Conservation (phyloP, 2,329 filamentous ascomycete genomes). For the Rasamsonia emersonii region DNA sequence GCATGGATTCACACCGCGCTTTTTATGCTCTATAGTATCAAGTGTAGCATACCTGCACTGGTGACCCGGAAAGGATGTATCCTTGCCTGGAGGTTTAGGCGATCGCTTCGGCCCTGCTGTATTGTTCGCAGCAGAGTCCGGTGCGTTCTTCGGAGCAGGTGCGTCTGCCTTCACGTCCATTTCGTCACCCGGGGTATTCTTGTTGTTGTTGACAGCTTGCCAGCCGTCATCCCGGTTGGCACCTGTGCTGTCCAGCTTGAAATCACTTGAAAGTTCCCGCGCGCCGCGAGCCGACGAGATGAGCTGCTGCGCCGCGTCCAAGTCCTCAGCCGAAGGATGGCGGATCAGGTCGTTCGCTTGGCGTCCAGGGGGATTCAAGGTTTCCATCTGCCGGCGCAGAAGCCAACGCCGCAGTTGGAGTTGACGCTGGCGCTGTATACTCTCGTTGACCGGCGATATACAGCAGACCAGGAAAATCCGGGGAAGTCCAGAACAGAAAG, state of each 20-base stretch:
- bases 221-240: conserved; percentile 10
- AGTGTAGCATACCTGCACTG: conserved; percentile 29
- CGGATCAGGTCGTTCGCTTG: conserved; percentile 25
- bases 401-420: too few species aligned
- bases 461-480: too few species aligned
- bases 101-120: conserved; percentile 19
- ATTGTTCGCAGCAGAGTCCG: conserved; percentile 10
- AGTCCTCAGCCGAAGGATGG: conserved; percentile 39
- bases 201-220: conserved; percentile 11
- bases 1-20: conserved; percentile 3
- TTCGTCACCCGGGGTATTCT: conserved; percentile 8
- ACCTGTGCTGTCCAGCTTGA: conserved; percentile 15
- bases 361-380: conserved; percentile 24
- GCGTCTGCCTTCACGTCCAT: conserved; percentile 13
- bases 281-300: conserved; percentile 39
- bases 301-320: conserved; percentile 40
- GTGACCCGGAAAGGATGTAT: conserved; percentile 32
- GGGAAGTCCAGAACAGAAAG: too few species aligned
- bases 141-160: conserved; percentile 10
- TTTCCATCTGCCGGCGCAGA: conserved; percentile 25
- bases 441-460: too few species aligned
- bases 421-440: too few species aligned
- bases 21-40: conserved; percentile 5
- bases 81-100: conserved; percentile 25
- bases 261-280: conserved; percentile 26